Conservation (phyloP, 306 rosid genomes). For the Vigna nakashimae region DNA sequence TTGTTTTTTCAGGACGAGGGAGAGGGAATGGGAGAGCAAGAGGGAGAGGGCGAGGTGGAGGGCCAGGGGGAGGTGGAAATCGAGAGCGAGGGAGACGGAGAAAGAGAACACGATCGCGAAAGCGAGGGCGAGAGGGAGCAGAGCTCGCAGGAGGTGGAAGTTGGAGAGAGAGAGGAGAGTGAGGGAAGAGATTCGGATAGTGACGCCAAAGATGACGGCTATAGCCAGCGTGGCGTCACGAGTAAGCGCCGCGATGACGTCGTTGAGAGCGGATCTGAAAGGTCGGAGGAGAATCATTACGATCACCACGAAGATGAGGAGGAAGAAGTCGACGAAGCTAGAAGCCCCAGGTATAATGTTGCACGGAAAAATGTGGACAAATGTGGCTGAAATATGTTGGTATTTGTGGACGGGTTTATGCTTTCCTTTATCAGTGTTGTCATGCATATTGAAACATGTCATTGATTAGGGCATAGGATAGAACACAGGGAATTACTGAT, state of each 20-base stretch:
- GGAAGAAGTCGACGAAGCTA: conserved; percentile 74
- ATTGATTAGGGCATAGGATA: background rate
- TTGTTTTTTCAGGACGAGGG: conserved; percentile 58
- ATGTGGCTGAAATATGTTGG: too few relatives aligned
- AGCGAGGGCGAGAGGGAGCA: conserved; percentile 96
- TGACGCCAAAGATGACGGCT: conserved; percentile 78
- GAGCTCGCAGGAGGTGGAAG: conserved; percentile 73
- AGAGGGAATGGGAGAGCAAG: conserved; percentile 51
- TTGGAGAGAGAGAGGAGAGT: conserved; percentile 76
- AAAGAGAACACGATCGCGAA: conserved; percentile 66
- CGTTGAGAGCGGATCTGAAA: conserved; percentile 89
- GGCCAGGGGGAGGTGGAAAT: conserved; percentile 86
- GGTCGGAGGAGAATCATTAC: conserved; percentile 77
- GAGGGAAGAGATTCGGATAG: conserved; percentile 81
- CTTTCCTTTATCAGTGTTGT: conserved; percentile 18
- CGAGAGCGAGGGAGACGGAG: conserved; percentile 92
- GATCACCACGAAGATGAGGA: conserved; percentile 80
- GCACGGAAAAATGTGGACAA: too few relatives aligned
- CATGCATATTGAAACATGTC: conserved; percentile 2
- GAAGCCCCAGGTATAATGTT: conserved; percentile 66
- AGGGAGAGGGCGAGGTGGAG: conserved; percentile 69
- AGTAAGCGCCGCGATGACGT: conserved; percentile 78
- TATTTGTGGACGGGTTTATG: background rate
- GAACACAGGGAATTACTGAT: too few relatives aligned
- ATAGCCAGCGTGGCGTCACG: conserved; percentile 68